Percentiles rank a stretch among this genome's conserved stretches.
Conservation (phyloP, 2,329 filamentous ascomycete genomes). For the Dactylellina parvicollis region DNA sequence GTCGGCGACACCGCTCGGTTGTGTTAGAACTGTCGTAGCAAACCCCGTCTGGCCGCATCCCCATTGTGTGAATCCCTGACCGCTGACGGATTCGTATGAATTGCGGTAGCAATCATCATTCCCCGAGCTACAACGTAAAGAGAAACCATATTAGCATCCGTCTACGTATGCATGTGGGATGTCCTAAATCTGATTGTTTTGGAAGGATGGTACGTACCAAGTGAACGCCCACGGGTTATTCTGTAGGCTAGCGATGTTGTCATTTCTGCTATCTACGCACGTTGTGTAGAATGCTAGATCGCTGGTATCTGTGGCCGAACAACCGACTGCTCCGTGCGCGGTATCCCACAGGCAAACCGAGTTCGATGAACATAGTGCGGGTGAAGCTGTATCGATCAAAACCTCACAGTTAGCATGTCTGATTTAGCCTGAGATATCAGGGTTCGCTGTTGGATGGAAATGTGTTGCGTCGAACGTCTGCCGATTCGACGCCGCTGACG, state of each 20-base stretch:
- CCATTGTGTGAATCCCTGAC: conserved; percentile 44
- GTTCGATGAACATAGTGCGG: conserved; percentile 43
- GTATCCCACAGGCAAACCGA: conserved; percentile 48
- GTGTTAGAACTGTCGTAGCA: conserved; percentile 46
- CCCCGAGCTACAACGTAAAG: conserved; percentile 15
- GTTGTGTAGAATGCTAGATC: conserved; percentile 40
- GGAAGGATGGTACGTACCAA: conserved; percentile 17
- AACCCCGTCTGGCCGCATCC: conserved; percentile 33
- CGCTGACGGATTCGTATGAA: conserved; percentile 40
- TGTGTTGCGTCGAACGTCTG: background rate
- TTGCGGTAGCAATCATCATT: conserved; percentile 39
- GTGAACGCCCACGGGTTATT: conserved; percentile 45
- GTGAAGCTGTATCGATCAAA: conserved; percentile 19
- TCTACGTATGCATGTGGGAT: background rate
- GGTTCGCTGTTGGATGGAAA: too few species aligned
- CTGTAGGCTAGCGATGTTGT: conserved; percentile 11
- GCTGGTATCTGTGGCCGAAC: conserved; percentile 26
- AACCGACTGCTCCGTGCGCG: conserved; percentile 43
- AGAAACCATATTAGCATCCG: background rate
- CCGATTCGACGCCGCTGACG: conserved; percentile 13
- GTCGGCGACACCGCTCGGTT: conserved; percentile 31
- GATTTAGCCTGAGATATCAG: background rate
- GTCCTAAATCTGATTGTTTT: background rate
- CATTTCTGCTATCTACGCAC: conserved; percentile 45
- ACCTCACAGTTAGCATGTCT: conserved; percentile 7